Evolutionary conservation across 805 yeast species (phyloP).

Genomic region (Wickerhamiella brachini): DNA sequence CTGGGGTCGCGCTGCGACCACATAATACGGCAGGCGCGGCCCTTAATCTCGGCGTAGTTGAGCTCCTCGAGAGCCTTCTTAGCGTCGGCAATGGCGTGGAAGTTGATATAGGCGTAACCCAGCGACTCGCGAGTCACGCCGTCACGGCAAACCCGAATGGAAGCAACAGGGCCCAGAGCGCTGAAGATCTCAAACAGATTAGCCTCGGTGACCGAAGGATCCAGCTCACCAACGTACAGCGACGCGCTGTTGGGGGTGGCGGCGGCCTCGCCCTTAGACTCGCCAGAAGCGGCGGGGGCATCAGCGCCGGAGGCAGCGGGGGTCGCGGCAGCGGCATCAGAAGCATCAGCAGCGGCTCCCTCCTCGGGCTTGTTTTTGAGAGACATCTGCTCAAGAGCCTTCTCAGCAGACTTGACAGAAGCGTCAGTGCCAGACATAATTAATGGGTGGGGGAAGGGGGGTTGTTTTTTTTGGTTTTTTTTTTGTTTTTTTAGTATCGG

Average conservation of each 20-base stretch:
- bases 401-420: conserved; percentile 25
- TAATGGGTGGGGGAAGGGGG: background rate
- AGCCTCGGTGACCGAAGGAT: conserved; percentile 86
- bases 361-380: conserved; percentile 15
- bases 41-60: conserved; percentile 87
- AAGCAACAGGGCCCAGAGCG: conserved; percentile 86
- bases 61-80: conserved; percentile 88
- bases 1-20: conserved; percentile 99
- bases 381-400: conserved; percentile 25
- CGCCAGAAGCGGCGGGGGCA: conserved; percentile 17
- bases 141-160: conserved; percentile 98
- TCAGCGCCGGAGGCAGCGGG: conserved; percentile 13
- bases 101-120: conserved; percentile 98
- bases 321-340: conserved; percentile 10
- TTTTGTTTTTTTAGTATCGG: background rate
- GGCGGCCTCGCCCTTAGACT: conserved; percentile 18
- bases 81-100: conserved; percentile 77
- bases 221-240: conserved; percentile 94
- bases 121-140: conserved; percentile 92
- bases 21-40: conserved; percentile 97
- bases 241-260: conserved; percentile 41
- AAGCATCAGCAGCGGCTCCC: conserved; percentile 10
- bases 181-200: conserved; percentile 87
- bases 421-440: conserved; percentile 17
- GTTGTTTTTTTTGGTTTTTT: conserved; percentile 1